A percentile compares a stretch with the other conserved stretches of the same genome.
Evolutionary conservation across 2,329 filamentous ascomycete species (phyloP).

Genomic region (Rosellinia necatrix): DNA sequence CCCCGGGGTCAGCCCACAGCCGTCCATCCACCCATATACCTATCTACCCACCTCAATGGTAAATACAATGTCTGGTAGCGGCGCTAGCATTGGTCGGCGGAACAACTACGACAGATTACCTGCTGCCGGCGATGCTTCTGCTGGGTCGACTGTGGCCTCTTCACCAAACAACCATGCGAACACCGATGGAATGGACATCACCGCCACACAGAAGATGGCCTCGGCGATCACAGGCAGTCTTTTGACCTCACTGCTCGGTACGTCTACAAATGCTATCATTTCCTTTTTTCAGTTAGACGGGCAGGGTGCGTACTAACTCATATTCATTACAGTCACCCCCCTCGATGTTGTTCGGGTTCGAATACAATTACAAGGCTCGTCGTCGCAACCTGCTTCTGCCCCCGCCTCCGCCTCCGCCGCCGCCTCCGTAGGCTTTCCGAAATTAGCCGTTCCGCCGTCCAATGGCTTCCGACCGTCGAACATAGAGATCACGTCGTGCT

Average conservation of each 20-base stretch:
- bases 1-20: constrained; percentile 34
- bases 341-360: constrained; percentile 96
- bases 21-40: neutral
- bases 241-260: constrained; percentile 86
- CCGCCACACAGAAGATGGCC: constrained; percentile 88
- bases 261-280: constrained; percentile 36
- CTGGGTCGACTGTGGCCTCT: constrained; percentile 41
- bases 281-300: neutral
- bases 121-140: constrained; percentile 42
- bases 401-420: constrained; percentile 34
- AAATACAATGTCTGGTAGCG: constrained; percentile 30
- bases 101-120: constrained; percentile 47
- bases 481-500: constrained; percentile 91
- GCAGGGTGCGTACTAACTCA: constrained; percentile 22
- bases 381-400: constrained; percentile 48
- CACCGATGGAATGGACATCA: constrained; percentile 66
- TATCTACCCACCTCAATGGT: neutral
- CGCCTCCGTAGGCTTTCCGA: constrained; percentile 53
- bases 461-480: constrained; percentile 75
- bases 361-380: constrained; percentile 76
- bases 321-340: constrained; percentile 72
- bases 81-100: constrained; percentile 37
- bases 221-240: constrained; percentile 91
- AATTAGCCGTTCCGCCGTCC: constrained; percentile 60
- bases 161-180: constrained; percentile 42